phyloP scores from a whole-genome alignment of 2,329 filamentous ascomycete genomes.

The Penicillium occitanis region DNA sequence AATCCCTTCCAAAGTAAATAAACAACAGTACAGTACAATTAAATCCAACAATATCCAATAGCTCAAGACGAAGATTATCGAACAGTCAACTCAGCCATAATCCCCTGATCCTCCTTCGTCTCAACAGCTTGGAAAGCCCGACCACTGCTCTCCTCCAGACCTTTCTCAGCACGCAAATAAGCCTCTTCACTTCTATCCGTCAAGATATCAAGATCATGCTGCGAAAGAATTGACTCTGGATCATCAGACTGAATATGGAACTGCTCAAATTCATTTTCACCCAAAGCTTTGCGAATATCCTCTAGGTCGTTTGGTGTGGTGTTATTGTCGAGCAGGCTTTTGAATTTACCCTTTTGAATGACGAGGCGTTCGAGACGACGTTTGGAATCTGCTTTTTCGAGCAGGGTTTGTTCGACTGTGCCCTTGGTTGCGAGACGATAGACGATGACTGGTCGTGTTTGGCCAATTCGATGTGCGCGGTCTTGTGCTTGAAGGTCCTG shows the following conservation, averaged over 20 bases:
- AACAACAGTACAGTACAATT: not conserved
- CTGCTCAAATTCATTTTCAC: slow-evolving; percentile 71
- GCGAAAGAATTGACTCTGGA: slow-evolving; percentile 67
- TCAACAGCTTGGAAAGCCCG: slow-evolving; percentile 72
- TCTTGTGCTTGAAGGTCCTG: slow-evolving; percentile 97
- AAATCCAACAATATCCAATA: not conserved
- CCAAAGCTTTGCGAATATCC: slow-evolving; percentile 62
- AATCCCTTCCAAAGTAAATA: not conserved
- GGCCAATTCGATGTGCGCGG: slow-evolving; percentile 89
- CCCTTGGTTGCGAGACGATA: slow-evolving; percentile 91
- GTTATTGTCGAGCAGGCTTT: slow-evolving; percentile 61
- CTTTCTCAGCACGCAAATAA: slow-evolving; percentile 72
- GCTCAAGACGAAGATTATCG: slow-evolving; percentile 21
- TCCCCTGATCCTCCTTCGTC: slow-evolving; percentile 57
- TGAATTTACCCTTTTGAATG: slow-evolving; percentile 88
- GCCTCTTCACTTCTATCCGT: slow-evolving; percentile 72
- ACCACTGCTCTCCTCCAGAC: slow-evolving; percentile 58
- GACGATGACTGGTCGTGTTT: slow-evolving; percentile 86
- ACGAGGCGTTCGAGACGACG: slow-evolving; percentile 89
- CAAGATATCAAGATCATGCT: slow-evolving; percentile 73
- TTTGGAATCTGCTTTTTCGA: slow-evolving; percentile 88
- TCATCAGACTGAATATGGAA: slow-evolving; percentile 53
- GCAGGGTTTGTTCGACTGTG: slow-evolving; percentile 84
- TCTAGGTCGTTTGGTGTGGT: slow-evolving; percentile 54
- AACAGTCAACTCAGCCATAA: slow-evolving; percentile 32